phyloP scores from a whole-genome alignment of 371 early-diverging fungal species.

The Zancudomyces culisetae region DNA sequence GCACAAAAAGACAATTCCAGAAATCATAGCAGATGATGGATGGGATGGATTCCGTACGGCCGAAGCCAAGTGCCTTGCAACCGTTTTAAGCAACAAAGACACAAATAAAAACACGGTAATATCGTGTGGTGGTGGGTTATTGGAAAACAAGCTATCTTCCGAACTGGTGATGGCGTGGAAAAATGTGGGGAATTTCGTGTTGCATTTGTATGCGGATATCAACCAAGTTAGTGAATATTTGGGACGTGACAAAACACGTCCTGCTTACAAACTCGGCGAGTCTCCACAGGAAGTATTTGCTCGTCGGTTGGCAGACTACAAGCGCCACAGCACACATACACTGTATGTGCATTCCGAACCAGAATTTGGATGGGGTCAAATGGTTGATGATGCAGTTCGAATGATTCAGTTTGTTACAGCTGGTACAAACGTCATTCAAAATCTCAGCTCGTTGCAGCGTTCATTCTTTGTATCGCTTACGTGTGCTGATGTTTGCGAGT shows the following conservation, averaged over 20 bases:
- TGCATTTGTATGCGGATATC: constrained; percentile 68
- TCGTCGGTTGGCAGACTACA: constrained; percentile 57
- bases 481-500: constrained; percentile 38
- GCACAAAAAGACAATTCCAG: constrained; percentile 47
- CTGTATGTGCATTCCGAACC: constrained; percentile 27
- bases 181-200: constrained; percentile 37
- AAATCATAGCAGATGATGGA: constrained; percentile 53
- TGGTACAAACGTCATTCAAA: constrained; percentile 26
- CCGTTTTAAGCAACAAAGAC: constrained; percentile 30
- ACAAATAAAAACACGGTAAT: constrained; percentile 43
- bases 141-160: constrained; percentile 65
- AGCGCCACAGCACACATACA: constrained; percentile 58
- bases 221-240: constrained; percentile 60
- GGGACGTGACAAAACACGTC: constrained; percentile 57
- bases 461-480: constrained; percentile 83
- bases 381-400: constrained; percentile 44
- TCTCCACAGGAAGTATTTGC: constrained; percentile 60
- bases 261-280: constrained; percentile 50
- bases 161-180: constrained; percentile 33
- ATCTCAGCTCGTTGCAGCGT: constrained; percentile 25
- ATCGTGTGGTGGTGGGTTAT: constrained; percentile 89
- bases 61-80: constrained; percentile 39
- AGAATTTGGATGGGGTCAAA: constrained; percentile 33
- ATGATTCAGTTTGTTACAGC: constrained; percentile 44
- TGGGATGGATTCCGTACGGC: constrained; percentile 80